These are phyloP conservation scores for Arctostaphylos glauca DNA, from an alignment of 148 eudicot species.

Conservation along the genomic window DNA sequence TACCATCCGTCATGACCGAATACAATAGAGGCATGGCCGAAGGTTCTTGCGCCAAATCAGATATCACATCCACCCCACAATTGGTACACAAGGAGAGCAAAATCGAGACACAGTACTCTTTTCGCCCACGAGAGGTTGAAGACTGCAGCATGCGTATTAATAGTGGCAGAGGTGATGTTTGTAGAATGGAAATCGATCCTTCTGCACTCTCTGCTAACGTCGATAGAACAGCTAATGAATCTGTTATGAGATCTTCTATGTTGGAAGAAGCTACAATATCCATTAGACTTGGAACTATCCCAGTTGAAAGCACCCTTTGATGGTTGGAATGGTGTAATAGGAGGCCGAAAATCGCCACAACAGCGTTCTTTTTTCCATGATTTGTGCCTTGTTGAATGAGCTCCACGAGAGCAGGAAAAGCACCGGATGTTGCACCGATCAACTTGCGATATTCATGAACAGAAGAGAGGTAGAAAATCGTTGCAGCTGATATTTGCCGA, in stretches of 20 bases:
- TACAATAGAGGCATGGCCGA: conserved; percentile 51
- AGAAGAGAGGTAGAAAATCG: conserved; percentile 63
- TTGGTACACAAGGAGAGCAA: conserved; percentile 48
- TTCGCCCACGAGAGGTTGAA: conserved; percentile 43
- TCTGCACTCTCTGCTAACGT: conserved; percentile 49
- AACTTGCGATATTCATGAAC: conserved; percentile 45
- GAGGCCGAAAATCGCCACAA: conserved; percentile 63
- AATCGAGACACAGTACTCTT: conserved; percentile 62
- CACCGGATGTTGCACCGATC: conserved; percentile 48
- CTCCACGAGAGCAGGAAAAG: conserved; percentile 51
- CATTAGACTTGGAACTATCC: conserved; percentile 44
- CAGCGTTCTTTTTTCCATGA: conserved; percentile 67
- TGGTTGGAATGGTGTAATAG: conserved; percentile 46
- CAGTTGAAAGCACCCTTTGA: conserved; percentile 41
- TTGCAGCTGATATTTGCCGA: conserved; percentile 69
- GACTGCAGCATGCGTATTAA: conserved; percentile 33
- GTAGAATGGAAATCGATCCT: conserved; percentile 49
- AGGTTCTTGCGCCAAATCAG: conserved; percentile 42
- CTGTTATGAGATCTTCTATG: conserved; percentile 46
- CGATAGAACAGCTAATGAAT: conserved; percentile 56
- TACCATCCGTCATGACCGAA: conserved; percentile 51
- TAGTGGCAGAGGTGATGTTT: conserved; percentile 25
- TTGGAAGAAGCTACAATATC: conserved; percentile 35
- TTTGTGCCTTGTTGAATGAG: conserved; percentile 51
- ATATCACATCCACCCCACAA: conserved; percentile 46